Percentiles rank a stretch among this genome's conserved stretches.
Evolutionary conservation across 2,329 filamentous ascomycete genomes (phyloP).

Genomic region (Graphilbum sp.): DNA sequence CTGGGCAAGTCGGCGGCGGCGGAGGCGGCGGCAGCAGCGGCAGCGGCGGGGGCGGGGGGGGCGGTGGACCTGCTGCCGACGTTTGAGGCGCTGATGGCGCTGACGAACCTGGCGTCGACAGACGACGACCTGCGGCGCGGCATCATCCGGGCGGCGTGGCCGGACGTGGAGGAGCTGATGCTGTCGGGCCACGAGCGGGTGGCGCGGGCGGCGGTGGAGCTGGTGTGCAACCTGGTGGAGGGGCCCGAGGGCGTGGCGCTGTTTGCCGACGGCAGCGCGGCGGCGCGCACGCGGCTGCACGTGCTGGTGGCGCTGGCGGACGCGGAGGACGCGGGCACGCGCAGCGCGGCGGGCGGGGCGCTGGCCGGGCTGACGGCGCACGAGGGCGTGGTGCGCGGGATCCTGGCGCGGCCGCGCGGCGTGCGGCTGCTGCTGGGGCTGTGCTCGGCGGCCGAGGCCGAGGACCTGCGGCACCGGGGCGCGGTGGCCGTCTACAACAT

Average conservation of each 20-base stretch:
- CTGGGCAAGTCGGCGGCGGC: constrained; percentile 37
- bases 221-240: constrained; percentile 80
- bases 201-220: constrained; percentile 68
- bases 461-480: constrained; percentile 55
- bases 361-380: constrained; percentile 70
- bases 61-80: constrained; percentile 72
- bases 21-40: constrained; percentile 41
- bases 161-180: constrained; percentile 67
- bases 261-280: constrained; percentile 46
- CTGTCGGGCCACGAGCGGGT: constrained; percentile 61
- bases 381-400: constrained; percentile 54
- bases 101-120: constrained; percentile 82
- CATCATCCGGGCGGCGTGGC: constrained; percentile 61
- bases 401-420: constrained; percentile 56
- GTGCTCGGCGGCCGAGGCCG: constrained; percentile 60
- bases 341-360: constrained; percentile 75
- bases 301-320: constrained; percentile 79
- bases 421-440: constrained; percentile 65
- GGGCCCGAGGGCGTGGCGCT: constrained; percentile 47
- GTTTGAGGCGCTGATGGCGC: constrained; percentile 79
- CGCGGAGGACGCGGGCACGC: constrained; percentile 62
- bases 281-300: constrained; percentile 60
- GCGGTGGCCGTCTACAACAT: constrained; percentile 63
- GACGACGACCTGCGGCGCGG: constrained; percentile 48
- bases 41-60: no score